Conservation (phyloP, 1,284 basidiomycete genomes). For the Sporisorium sorghi region DNA sequence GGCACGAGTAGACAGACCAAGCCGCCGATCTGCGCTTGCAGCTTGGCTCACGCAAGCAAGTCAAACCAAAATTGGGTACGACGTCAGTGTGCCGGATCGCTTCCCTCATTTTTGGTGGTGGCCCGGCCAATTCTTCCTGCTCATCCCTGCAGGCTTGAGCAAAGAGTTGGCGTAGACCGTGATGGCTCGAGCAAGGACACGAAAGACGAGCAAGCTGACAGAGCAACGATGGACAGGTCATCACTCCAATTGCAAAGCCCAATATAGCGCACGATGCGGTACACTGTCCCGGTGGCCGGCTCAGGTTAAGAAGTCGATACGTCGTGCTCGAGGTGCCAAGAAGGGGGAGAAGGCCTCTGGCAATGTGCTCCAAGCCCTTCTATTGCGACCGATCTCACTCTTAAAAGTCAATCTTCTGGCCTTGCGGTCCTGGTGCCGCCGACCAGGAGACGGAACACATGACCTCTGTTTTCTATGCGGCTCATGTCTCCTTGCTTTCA, state of each 20-base stretch:
- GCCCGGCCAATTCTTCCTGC: neutral
- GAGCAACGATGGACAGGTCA: neutral
- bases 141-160: too few species aligned
- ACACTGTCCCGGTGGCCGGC: too few species aligned
- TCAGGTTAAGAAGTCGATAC: too few species aligned
- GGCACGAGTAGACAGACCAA: neutral
- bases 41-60: conserved; percentile 41
- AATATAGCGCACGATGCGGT: too few species aligned
- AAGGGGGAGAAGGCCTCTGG: neutral
- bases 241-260: too few species aligned
- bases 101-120: neutral
- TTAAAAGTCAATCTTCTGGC: neutral
- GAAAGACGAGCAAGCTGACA: too few species aligned
- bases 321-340: neutral
- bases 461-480: neutral
- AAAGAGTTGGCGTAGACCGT: too few species aligned
- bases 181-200: too few species aligned
- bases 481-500: neutral
- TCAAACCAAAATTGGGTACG: neutral
- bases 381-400: neutral
- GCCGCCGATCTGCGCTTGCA: conserved; percentile 30
- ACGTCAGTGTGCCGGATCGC: conserved; percentile 10
- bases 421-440: conserved; percentile 3
- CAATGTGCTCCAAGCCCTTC: neutral
- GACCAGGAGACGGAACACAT: neutral